Base-by-base conservation (phyloP, 306 rosid genomes). In the Lathyrus tuberosus region DNA sequence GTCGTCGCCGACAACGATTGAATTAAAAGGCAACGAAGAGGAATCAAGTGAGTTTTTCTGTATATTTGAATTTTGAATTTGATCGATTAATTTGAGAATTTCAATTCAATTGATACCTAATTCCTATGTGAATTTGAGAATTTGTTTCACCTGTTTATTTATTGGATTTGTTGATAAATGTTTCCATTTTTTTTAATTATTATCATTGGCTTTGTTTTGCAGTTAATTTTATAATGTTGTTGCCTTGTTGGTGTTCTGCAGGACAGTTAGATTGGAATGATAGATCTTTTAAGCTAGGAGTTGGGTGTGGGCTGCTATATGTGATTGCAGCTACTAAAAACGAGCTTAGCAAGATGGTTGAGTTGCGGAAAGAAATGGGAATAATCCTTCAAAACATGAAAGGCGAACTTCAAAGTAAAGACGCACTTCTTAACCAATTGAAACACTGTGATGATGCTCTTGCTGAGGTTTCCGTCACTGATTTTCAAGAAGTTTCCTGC, bases 311-410 rank as follows among this genome's bases (percentile, higher is more conserved):
- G 68, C 76, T 91, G 74, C 43, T 94, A 16, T 87, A 79, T 80
- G 79, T 94, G 53, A 67, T 87, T 16, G 88, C 85, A 40, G 81
- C 92, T 3, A 82, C 87, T 76, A 88, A 83, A 80, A 83, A 85
- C 47, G 99, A 91, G 66, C 78, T 87, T 10, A 75, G 70, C 6
- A 91, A 87, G 81, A 87, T 87, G 87, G 86, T 80, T 70, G 92
- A 87, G 77, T 17, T 94, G 86, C 71, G 95, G 46, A 79, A 75
- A 49, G 84, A 91, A 77, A 85, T 94, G 99, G 96, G 88, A 74
- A 58, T 30, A 43, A 80, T 90, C 67, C 95, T 94, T n/a, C n/a
- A n/a, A n/a, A n/a, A n/a, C n/a, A n/a, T n/a, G n/a, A n/a, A n/a
- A n/a, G n/a, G n/a, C n/a, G n/a, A n/a, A n/a, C n/a, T n/a, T n/a